These are phyloP conservation scores for Verticillium alfalfae DNA, from an alignment of 2,329 filamentous ascomycete genomes.

Conservation along the genomic window DNA sequence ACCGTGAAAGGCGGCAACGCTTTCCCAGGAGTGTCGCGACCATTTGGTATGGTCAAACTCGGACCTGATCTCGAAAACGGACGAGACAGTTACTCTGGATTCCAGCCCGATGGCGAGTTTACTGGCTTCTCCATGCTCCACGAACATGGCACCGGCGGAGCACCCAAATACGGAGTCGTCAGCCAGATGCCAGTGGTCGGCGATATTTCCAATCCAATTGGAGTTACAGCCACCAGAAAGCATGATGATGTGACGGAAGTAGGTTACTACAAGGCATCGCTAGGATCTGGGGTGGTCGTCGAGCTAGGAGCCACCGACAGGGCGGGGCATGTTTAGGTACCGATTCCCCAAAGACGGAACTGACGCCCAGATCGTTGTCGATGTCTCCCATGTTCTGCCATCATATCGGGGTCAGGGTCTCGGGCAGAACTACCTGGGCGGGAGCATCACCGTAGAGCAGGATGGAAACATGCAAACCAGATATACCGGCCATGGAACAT, in stretches of 20 bases:
- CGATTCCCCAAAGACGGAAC: conserved; percentile 39
- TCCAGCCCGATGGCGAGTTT: conserved; percentile 43
- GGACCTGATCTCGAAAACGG: conserved; percentile 44
- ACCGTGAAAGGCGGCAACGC: conserved; percentile 40
- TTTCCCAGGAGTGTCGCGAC: conserved; percentile 42
- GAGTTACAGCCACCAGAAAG: conserved; percentile 48
- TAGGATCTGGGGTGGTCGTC: conserved; percentile 49
- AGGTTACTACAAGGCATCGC: conserved; percentile 54
- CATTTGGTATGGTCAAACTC: conserved; percentile 43
- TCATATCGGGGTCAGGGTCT: conserved; percentile 56
- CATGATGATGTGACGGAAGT: conserved; percentile 45
- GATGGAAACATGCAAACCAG: conserved; percentile 31
- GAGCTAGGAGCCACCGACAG: conserved; percentile 52
- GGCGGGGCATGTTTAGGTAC: conserved; percentile 55
- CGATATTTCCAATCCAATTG: conserved; percentile 42
- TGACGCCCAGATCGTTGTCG: conserved; percentile 48
- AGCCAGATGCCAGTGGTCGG: conserved; percentile 52
- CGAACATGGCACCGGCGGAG: conserved; percentile 62
- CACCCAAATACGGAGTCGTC: conserved; percentile 64
- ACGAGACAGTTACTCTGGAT: conserved; percentile 48
- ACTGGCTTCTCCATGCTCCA: conserved; percentile 60
- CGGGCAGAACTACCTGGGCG: conserved; percentile 58
- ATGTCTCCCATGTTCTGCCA: conserved; percentile 61
- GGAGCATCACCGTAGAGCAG: conserved; percentile 45
- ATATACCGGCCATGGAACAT: conserved; percentile 57